phyloP scores from a whole-genome alignment of 2,329 filamentous ascomycete species.

The Trichoderma hamatum region DNA sequence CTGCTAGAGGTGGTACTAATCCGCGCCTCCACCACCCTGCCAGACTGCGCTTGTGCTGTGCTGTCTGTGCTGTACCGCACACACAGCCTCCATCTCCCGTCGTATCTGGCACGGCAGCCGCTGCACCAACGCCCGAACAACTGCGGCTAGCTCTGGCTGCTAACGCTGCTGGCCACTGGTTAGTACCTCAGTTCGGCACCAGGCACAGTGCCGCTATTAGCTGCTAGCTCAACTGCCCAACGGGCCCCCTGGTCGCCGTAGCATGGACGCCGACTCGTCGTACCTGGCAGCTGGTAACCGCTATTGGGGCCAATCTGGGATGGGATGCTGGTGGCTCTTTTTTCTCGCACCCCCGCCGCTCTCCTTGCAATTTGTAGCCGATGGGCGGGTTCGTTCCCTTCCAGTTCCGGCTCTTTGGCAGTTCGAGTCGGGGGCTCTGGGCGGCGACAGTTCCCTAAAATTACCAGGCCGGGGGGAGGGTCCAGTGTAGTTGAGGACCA shows the following conservation, averaged over 20 bases:
- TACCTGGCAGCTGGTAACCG: constrained; percentile 26
- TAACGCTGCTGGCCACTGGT: no score
- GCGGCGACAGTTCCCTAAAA: constrained; percentile 19
- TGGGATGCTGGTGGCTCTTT: neutral
- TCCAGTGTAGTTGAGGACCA: neutral
- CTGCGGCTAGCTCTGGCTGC: neutral
- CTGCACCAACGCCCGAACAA: neutral
- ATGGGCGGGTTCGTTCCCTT: constrained; percentile 21
- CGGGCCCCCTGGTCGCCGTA: constrained; percentile 21
- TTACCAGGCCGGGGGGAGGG: constrained; percentile 8
- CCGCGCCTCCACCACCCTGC: no score
- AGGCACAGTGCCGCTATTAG: neutral
- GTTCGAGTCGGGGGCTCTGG: neutral
- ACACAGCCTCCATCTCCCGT: neutral
- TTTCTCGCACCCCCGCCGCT: constrained; percentile 18
- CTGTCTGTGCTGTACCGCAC: no score
- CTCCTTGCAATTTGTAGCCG: constrained; percentile 24
- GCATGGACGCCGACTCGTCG: constrained; percentile 24
- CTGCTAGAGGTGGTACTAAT: no score
- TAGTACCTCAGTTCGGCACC: neutral
- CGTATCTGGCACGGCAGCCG: no score
- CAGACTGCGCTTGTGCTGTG: no score
- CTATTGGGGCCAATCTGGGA: constrained; percentile 7
- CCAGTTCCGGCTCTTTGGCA: constrained; percentile 15
- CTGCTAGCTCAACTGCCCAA: constrained; percentile 1